These are phyloP conservation scores for Warburgia ugandensis DNA, from an alignment of 164 flowering plant genomes.

Conservation along the genomic window DNA sequence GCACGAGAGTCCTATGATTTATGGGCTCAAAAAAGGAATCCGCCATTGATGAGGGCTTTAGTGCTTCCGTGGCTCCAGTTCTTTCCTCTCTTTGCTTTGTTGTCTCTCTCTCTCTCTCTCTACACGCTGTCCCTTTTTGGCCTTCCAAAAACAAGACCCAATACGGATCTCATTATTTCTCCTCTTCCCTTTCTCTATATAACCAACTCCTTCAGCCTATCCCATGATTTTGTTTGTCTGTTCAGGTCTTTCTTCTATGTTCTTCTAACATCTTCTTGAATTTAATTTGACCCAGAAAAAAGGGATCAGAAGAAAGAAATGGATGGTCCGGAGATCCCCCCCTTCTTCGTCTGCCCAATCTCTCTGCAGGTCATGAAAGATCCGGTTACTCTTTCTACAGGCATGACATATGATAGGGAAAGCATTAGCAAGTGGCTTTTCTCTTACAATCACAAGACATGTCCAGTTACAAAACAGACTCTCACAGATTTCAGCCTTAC, in stretches of 20 bases:
- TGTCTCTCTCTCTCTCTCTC: not conserved
- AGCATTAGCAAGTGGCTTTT: conserved; percentile 65
- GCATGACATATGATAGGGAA: conserved; percentile 63
- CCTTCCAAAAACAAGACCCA: not conserved
- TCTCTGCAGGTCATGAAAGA: conserved; percentile 68
- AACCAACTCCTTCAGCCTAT: not conserved
- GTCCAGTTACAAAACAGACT: conserved; percentile 48
- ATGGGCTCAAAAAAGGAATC: not conserved
- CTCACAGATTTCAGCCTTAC: conserved; percentile 30
- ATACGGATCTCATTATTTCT: not conserved
- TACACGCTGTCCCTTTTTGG: not conserved
- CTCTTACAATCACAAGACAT: conserved; percentile 32
- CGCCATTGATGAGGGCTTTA: not conserved
- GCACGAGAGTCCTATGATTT: conserved; percentile 3
- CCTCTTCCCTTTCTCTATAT: not conserved
- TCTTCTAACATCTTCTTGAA: not conserved
- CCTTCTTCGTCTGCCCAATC: conserved; percentile 62
- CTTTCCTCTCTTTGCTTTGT: conserved; percentile 2
- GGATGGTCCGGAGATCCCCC: conserved; percentile 49
- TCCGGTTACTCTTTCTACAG: conserved; percentile 58
- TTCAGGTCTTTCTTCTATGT: not conserved
- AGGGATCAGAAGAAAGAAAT: conserved; percentile 9
- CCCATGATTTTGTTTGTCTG: not conserved
- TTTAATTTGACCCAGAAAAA: not conserved
- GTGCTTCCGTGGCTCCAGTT: not conserved